Base-by-base conservation (phyloP, 768 basidiomycete genomes). In the Podaxis sp. region DNA sequence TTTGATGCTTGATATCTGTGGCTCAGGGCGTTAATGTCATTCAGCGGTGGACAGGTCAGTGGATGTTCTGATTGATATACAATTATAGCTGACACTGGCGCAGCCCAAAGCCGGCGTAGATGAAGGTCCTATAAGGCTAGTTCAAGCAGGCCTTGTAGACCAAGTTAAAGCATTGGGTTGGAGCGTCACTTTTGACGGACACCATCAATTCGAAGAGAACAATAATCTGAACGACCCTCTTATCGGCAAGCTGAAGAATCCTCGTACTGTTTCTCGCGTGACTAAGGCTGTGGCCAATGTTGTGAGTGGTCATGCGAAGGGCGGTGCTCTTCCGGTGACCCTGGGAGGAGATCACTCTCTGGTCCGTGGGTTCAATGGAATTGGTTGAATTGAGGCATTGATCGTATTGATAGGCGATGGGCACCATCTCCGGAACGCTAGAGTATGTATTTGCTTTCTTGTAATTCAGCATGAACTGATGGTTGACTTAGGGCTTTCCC, bases 331-430 rank as follows among this genome's bases (percentile, higher is more conserved):
- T 24, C 91, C 95, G 8, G 78, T 99, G 12, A 98, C 95, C 1
- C 80, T 99, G 6, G 97, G 97, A 11, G 97, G 97, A 12, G 97
- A 99, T 71, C 97, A 99, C 76, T 96, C 94, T 61, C 78, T 99
- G 73, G 93, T 91, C 64, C 58, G 87, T 80, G 49, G 37, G 11
- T 52, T 8, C 54, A 53, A 57, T 63, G 20, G 20, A 64, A 38
- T 24, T 56, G n/a, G 50, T 30, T 15, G 41, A 41, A 51, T 36
- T 52, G 58, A 10, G 22, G 20, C 8, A n/a, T 24, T 65, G 58
- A 58, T 61, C 46, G 68, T n/a, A 66, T 64, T 50, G 44, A 52
- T 56, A 83, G 82, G 82, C 95, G 0, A 90, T 98, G 90, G 97
- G 95, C 11, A 99, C 97, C 22, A 93, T 99, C 62, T 89, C 88